phyloP scores from a whole-genome alignment of 2,329 filamentous ascomycete genomes.

The Annulohypoxylon truncatum region DNA sequence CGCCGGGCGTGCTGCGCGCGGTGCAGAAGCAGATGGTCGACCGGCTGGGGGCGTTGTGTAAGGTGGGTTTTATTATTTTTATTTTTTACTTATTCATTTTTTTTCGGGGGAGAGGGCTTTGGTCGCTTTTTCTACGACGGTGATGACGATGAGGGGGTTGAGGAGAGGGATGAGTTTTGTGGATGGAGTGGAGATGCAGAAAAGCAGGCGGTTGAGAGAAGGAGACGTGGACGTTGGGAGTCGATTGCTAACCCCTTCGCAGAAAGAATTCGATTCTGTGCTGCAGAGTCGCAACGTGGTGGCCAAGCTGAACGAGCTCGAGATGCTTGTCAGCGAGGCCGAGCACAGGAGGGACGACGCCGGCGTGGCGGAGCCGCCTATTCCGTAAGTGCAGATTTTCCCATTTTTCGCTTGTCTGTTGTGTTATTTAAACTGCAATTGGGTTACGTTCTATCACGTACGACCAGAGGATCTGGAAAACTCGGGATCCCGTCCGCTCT shows the following conservation, averaged over 20 bases:
- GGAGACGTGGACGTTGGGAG: neutral
- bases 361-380: conserved; percentile 50
- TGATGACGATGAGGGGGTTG: neutral
- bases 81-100: neutral
- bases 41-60: conserved; percentile 64
- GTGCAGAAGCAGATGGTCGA: conserved; percentile 70
- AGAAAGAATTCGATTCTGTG: conserved; percentile 69
- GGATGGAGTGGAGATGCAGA: neutral
- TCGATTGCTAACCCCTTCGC: conserved; percentile 24
- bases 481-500: conserved; percentile 44
- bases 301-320: conserved; percentile 68
- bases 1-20: conserved; percentile 63
- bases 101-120: neutral
- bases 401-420: neutral
- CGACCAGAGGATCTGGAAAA: conserved; percentile 40
- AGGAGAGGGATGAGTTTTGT: neutral
- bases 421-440: conserved; percentile 29
- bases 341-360: conserved; percentile 53
- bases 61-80: conserved; percentile 50
- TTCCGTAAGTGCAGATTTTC: conserved; percentile 57
- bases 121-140: neutral
- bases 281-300: conserved; percentile 64
- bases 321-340: conserved; percentile 65
- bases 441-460: conserved; percentile 23
- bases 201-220: neutral